A percentile compares a stretch with the other conserved stretches of the same genome.
These are phyloP conservation scores for Pythium phragmitis DNA, from an alignment of 352 stramenopile genomes.

Conservation along the genomic window DNA sequence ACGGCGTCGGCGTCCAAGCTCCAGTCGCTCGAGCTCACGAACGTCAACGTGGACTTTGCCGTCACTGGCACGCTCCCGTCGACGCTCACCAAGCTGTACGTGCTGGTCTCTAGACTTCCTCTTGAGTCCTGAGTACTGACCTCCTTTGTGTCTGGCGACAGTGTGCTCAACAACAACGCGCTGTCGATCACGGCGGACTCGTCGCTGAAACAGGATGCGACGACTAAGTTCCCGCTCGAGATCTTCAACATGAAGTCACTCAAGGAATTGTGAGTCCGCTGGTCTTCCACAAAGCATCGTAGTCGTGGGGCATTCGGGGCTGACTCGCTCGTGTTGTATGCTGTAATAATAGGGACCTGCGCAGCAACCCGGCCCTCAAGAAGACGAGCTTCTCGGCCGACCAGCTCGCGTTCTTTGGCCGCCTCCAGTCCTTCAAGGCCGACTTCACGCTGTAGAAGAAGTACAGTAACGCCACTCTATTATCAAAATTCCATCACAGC, in stretches of 20 bases:
- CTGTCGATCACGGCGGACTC: conserved; percentile 3
- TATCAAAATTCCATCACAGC: not conserved
- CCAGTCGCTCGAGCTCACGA: conserved; percentile 18
- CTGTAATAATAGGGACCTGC: conserved; percentile 12
- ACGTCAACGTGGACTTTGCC: conserved; percentile 16
- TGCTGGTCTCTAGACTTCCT: not conserved
- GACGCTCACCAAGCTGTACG: conserved; percentile 22
- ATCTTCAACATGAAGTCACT: conserved; percentile 22
- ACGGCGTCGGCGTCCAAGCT: conserved; percentile 7
- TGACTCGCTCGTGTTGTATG: not conserved
- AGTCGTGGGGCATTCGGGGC: too few species aligned
- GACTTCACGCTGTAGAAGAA: conserved; percentile 18
- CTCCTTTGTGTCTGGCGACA: not conserved
- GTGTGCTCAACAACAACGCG: conserved; percentile 27
- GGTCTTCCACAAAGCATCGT: not conserved
- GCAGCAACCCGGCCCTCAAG: conserved; percentile 14
- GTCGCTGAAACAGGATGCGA: conserved; percentile 16
- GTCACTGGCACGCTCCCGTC: conserved; percentile 7
- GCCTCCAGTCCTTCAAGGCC: conserved; percentile 16
- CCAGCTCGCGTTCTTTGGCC: conserved; percentile 23
- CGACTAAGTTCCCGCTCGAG: conserved; percentile 8
- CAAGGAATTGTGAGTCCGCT: conserved; percentile 10
- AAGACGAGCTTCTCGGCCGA: conserved; percentile 19
- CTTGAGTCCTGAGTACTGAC: not conserved
- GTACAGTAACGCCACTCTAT: not conserved